phyloP scores from a whole-genome alignment of 2,329 filamentous ascomycete species.

The Phoma sp. region DNA sequence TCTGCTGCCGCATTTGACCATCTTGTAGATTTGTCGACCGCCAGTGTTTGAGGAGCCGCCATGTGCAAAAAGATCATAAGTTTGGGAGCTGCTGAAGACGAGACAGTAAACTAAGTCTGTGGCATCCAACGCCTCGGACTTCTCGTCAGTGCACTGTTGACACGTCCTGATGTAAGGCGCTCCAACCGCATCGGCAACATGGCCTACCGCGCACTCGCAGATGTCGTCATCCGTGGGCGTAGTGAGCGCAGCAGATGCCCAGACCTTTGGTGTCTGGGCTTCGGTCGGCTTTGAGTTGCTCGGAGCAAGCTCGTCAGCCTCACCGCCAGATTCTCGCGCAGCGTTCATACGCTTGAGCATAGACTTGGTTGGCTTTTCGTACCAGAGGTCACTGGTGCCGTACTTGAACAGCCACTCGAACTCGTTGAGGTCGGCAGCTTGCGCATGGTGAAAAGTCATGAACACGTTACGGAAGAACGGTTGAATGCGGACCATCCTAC shows the following conservation, averaged over 20 bases:
- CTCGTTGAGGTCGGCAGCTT: constrained; percentile 36
- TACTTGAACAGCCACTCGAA: constrained; percentile 38
- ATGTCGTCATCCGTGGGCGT: constrained; percentile 41
- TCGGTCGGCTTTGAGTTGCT: constrained; percentile 24
- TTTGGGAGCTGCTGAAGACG: constrained; percentile 34
- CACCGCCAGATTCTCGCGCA: constrained; percentile 5
- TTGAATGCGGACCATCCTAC: constrained; percentile 25
- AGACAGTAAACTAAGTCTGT: constrained; percentile 32
- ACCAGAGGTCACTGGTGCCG: constrained; percentile 38
- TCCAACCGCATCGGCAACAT: constrained; percentile 12
- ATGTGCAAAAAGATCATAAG: constrained; percentile 19
- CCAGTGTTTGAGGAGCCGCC: constrained; percentile 14
- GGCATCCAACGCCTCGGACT: constrained; percentile 31
- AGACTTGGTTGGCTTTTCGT: constrained; percentile 32
- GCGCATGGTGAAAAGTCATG: constrained; percentile 28
- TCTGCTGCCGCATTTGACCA: constrained; percentile 42
- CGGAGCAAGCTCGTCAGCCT: constrained; percentile 21
- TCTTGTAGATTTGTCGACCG: constrained; percentile 37
- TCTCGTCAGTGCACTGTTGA: constrained; percentile 35
- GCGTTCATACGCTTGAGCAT: constrained; percentile 20
- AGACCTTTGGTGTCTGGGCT: constrained; percentile 22
- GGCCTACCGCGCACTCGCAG: constrained; percentile 29
- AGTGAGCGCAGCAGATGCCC: constrained; percentile 38
- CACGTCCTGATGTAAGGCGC: constrained; percentile 25
- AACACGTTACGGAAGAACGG: constrained; percentile 38